phyloP scores from a whole-genome alignment of 495 filamentous ascomycete species.

The Xylaria intraflava region DNA sequence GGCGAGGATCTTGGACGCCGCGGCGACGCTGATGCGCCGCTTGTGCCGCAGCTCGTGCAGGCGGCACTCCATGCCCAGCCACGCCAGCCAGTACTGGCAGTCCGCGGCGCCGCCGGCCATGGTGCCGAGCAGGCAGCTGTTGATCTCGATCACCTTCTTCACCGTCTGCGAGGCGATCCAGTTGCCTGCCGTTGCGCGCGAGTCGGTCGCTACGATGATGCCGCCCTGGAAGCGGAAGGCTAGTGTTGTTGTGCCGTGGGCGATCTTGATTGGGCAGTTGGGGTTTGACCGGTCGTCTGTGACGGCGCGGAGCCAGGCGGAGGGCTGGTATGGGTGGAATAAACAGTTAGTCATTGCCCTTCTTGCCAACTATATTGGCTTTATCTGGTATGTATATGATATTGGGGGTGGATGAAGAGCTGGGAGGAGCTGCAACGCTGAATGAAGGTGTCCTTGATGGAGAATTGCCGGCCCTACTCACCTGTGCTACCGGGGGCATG shows the following conservation, averaged over 20 bases:
- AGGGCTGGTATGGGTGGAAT: slow-evolving; percentile 46
- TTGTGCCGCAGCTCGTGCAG: slow-evolving; percentile 99
- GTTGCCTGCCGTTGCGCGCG: slow-evolving; percentile 88
- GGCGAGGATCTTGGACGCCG: slow-evolving; percentile 95
- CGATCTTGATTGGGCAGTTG: slow-evolving; percentile 95
- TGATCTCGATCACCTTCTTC: slow-evolving; percentile 98
- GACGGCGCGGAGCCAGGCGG: slow-evolving; percentile 89
- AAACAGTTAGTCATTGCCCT: background rate
- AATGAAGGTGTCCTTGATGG: background rate
- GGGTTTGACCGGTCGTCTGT: slow-evolving; percentile 97
- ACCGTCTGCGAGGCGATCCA: slow-evolving; percentile 99
- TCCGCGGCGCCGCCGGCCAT: slow-evolving; percentile 99
- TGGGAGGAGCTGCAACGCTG: background rate
- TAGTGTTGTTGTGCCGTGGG: slow-evolving; percentile 97
- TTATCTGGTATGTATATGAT: background rate
- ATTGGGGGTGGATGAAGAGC: background rate
- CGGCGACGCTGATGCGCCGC: slow-evolving; percentile 93
- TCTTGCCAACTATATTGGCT: background rate
- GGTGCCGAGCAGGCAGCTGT: slow-evolving; percentile 82
- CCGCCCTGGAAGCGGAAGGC: slow-evolving; percentile 96
- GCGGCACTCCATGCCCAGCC: slow-evolving; percentile 97
- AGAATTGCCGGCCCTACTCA: slow-evolving; percentile 37
- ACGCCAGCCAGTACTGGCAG: slow-evolving; percentile 99
- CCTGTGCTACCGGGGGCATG: slow-evolving; percentile 88
- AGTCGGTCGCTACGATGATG: slow-evolving; percentile 97